phyloP scores from a whole-genome alignment of 2,329 filamentous ascomycete genomes.

The Chaetomiaceae sp. region DNA sequence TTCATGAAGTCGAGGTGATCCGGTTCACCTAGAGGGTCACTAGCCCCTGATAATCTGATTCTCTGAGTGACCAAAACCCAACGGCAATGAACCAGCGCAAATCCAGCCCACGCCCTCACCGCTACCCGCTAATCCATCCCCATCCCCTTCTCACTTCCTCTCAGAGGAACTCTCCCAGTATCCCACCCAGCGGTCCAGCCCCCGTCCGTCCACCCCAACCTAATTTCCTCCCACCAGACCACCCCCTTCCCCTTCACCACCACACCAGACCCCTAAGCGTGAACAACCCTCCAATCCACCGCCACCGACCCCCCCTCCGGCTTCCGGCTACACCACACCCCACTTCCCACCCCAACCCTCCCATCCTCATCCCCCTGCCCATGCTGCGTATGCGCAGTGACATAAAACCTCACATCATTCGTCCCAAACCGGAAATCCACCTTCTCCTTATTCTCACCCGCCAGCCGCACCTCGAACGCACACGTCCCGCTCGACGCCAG shows the following conservation, averaged over 20 bases:
- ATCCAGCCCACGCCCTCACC: too few species aligned
- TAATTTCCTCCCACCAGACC: neutral
- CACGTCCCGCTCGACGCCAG: conserved; percentile 11
- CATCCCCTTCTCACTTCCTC: neutral
- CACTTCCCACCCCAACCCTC: neutral
- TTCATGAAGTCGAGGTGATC: too few species aligned
- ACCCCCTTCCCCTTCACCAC: neutral
- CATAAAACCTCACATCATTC: conserved; percentile 13
- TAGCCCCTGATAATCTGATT: too few species aligned
- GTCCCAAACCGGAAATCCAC: conserved; percentile 13
- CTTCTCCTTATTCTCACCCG: neutral
- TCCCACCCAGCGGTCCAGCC: too few species aligned
- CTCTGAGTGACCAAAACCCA: too few species aligned
- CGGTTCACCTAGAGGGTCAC: too few species aligned
- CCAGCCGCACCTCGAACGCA: conserved; percentile 10
- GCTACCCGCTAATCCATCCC: neutral
- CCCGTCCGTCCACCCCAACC: too few species aligned
- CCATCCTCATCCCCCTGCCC: neutral
- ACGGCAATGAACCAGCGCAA: too few species aligned
- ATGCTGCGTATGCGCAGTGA: neutral
- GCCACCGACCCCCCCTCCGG: neutral
- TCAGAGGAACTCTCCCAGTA: too few species aligned
- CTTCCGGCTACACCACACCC: neutral
- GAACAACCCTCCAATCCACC: conserved; percentile 10
- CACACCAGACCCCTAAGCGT: neutral